phyloP scores from a whole-genome alignment of 768 basidiomycete species.

The Tricholoma terreum region DNA sequence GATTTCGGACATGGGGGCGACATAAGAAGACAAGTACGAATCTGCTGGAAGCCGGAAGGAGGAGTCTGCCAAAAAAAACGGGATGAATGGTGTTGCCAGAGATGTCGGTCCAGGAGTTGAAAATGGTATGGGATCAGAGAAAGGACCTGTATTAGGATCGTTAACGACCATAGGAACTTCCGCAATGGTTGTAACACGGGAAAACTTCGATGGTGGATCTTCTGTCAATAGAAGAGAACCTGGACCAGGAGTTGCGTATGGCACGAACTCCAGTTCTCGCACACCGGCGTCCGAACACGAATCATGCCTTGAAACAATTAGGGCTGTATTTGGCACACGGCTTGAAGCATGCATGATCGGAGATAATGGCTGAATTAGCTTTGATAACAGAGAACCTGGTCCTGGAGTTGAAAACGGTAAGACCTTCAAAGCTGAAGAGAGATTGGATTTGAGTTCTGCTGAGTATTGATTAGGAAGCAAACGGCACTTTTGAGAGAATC shows the following conservation, averaged over 20 bases:
- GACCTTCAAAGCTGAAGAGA: slow-evolving; percentile 4
- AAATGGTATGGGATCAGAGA: neutral
- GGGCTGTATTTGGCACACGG: neutral
- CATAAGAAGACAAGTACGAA: slow-evolving; percentile 9
- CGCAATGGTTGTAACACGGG: neutral
- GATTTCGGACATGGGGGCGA: slow-evolving; percentile 10
- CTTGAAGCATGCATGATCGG: neutral
- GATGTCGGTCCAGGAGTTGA: neutral
- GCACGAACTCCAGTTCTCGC: slow-evolving; percentile 7
- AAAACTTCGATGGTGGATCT: neutral
- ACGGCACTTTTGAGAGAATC: neutral
- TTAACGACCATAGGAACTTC: neutral
- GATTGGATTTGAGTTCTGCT: slow-evolving; percentile 4
- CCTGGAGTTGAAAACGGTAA: neutral
- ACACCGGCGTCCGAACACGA: neutral
- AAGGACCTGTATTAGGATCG: neutral
- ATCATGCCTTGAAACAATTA: neutral
- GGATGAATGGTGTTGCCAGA: neutral
- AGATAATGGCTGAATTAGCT: neutral
- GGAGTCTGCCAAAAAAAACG: neutral
- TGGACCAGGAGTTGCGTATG: slow-evolving; percentile 21
- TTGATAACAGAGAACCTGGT: neutral
- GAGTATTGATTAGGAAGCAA: neutral
- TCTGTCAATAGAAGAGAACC: slow-evolving; percentile 1
- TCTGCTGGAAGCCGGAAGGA: neutral